Evolutionary conservation across 192 early-diverging fungal species (phyloP).

Genomic region (Backusella macrospora): DNA sequence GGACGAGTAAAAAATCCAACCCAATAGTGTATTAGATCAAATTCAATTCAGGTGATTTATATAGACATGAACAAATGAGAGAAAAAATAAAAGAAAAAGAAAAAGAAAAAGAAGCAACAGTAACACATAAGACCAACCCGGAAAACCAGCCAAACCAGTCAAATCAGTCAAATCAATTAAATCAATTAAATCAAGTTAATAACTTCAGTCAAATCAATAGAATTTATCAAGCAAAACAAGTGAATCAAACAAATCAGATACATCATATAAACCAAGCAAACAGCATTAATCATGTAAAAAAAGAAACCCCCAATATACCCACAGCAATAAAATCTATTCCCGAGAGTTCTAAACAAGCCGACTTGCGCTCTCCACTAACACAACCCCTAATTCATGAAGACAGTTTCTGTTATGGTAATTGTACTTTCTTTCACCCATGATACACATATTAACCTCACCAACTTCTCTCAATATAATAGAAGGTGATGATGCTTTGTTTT

Average conservation of each 20-base stretch:
- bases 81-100: not conserved
- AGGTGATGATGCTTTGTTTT: constrained; percentile 9
- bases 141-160: not conserved
- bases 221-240: not conserved
- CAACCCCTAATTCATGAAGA: constrained; percentile 17
- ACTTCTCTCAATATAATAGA: not conserved
- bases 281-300: not conserved
- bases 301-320: not conserved
- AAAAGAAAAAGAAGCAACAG: not conserved
- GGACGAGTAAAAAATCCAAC: not conserved
- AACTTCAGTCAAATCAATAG: not conserved
- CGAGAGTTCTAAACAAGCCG: not conserved
- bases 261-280: not conserved
- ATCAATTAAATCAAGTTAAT: not conserved
- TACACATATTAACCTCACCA: too few relatives aligned
- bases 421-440: not conserved
- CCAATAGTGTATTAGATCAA: constrained; percentile 4
- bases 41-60: not conserved
- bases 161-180: not conserved
- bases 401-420: constrained; percentile 22
- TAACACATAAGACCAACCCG: not conserved
- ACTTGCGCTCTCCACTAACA: not conserved
- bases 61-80: constrained; percentile 17
- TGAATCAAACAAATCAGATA: not conserved
- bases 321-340: not conserved